Evolutionary conservation across 371 early-diverging fungal species (phyloP).

Genomic region (Mucor mucedo): DNA sequence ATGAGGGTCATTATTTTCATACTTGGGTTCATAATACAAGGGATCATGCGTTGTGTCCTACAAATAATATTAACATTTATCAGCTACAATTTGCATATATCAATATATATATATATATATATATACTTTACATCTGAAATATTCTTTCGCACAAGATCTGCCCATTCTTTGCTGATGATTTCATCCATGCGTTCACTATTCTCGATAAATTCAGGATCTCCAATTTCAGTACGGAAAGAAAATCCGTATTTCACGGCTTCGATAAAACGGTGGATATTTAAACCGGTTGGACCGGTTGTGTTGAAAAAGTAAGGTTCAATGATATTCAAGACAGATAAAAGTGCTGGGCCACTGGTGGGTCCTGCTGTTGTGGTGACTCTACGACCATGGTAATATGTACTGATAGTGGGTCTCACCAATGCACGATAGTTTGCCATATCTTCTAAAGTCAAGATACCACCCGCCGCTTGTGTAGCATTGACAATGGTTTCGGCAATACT

Average conservation of each 20-base stretch:
- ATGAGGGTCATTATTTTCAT: constrained; percentile 80
- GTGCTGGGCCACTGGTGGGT: constrained; percentile 85
- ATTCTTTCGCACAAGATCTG: constrained; percentile 66
- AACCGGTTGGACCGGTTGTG: constrained; percentile 48
- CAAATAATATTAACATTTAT: too few relatives aligned
- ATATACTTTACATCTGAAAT: constrained; percentile 64
- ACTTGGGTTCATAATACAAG: constrained; percentile 79
- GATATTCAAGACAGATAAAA: constrained; percentile 86
- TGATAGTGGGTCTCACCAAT: constrained; percentile 60
- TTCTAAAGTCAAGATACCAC: constrained; percentile 83
- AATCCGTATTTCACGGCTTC: constrained; percentile 93
- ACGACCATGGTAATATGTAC: constrained; percentile 78
- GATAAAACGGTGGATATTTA: constrained; percentile 80
- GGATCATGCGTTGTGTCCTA: constrained; percentile 49
- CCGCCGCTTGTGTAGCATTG: constrained; percentile 65
- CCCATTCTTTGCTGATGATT: constrained; percentile 74
- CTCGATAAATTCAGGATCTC: constrained; percentile 76
- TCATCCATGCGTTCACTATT: constrained; percentile 55
- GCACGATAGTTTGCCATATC: constrained; percentile 82
- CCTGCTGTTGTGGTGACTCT: constrained; percentile 69
- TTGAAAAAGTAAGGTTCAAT: constrained; percentile 82
- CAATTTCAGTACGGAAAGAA: constrained; percentile 83
- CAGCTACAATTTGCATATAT: too few relatives aligned
- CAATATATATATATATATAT: not conserved
- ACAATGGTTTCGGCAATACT: constrained; percentile 83